Percentiles rank a stretch among this genome's conserved stretches.
Evolutionary conservation across 2,329 filamentous ascomycete genomes (phyloP).

Genomic region (Corniculantispora saksenae): DNA sequence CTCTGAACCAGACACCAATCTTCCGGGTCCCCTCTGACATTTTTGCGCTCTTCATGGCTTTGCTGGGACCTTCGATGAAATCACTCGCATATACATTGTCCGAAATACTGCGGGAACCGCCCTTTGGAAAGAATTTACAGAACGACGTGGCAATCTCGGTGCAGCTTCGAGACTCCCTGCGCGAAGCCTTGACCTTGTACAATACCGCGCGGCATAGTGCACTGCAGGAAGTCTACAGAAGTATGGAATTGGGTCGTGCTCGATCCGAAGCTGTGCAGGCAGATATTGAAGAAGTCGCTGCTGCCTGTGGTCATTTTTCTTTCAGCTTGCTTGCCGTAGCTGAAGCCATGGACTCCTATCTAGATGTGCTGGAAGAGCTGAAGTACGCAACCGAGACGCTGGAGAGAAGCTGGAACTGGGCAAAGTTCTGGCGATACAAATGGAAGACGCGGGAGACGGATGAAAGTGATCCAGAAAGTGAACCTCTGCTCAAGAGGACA

Average conservation of each 20-base stretch:
- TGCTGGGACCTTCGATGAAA: conserved; percentile 92
- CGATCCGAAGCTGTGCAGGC: conserved; percentile 77
- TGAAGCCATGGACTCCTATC: conserved; percentile 80
- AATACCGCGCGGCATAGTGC: conserved; percentile 73
- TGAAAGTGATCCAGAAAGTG: conserved; percentile 44
- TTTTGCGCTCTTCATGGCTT: conserved; percentile 84
- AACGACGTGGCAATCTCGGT: conserved; percentile 74
- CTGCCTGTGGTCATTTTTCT: conserved; percentile 96
- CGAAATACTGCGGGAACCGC: conserved; percentile 83
- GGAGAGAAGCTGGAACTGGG: conserved; percentile 76
- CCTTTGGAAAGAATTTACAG: conserved; percentile 70
- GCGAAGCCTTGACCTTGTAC: conserved; percentile 79
- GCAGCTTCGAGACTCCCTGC: conserved; percentile 77
- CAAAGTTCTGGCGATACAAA: conserved; percentile 68
- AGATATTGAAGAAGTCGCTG: conserved; percentile 94
- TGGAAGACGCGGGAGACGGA: conserved; percentile 19
- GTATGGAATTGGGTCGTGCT: conserved; percentile 69
- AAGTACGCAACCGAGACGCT: conserved; percentile 68
- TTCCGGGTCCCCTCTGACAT: conserved; percentile 75
- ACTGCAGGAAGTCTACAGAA: conserved; percentile 76
- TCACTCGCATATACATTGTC: conserved; percentile 90
- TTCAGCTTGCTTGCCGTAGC: conserved; percentile 90
- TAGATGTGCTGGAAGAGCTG: conserved; percentile 83
- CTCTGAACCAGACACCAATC: conserved; percentile 33
- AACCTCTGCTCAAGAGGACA: conserved; percentile 41